Conservation (phyloP, 768 basidiomycete genomes). For the Mycena leptocephala region DNA sequence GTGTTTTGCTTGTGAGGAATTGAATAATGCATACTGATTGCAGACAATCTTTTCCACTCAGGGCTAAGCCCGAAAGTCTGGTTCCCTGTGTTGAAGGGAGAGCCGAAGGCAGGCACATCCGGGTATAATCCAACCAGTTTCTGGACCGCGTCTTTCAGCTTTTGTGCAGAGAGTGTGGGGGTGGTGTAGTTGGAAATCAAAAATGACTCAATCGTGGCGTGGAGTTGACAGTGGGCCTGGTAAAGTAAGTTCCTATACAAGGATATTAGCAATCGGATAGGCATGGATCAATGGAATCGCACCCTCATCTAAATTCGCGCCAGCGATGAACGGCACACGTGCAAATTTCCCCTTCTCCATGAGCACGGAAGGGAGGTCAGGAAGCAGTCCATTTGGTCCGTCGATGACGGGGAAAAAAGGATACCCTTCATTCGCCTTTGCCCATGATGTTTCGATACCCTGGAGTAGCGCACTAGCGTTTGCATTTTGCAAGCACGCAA, state of each 20-base stretch:
- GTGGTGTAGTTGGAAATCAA: slow-evolving; percentile 4
- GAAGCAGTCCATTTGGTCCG: slow-evolving; percentile 3
- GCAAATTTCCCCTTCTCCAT: neutral
- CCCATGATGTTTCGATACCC: neutral
- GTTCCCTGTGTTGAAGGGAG: slow-evolving; percentile 58
- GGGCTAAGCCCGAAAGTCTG: slow-evolving; percentile 57
- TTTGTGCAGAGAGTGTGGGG: neutral
- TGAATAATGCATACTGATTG: slow-evolving; percentile 41
- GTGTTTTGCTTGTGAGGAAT: neutral
- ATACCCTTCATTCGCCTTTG: neutral
- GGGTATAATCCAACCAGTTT: neutral
- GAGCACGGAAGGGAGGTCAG: neutral
- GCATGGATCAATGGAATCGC: neutral
- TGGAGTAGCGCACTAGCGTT: neutral
- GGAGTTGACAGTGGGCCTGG: neutral
- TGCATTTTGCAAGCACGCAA: neutral
- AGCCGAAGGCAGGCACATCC: slow-evolving; percentile 55
- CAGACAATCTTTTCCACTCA: slow-evolving; percentile 55
- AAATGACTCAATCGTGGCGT: neutral
- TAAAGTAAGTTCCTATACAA: slow-evolving; percentile 6
- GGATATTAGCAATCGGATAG: neutral
- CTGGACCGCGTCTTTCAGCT: neutral
- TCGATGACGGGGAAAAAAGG: neutral
- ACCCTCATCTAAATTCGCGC: slow-evolving; percentile 16
- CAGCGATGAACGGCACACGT: slow-evolving; percentile 6